These are phyloP conservation scores for Gentiana dahurica DNA, from an alignment of 257 asterid genomes.

Conservation along the genomic window DNA sequence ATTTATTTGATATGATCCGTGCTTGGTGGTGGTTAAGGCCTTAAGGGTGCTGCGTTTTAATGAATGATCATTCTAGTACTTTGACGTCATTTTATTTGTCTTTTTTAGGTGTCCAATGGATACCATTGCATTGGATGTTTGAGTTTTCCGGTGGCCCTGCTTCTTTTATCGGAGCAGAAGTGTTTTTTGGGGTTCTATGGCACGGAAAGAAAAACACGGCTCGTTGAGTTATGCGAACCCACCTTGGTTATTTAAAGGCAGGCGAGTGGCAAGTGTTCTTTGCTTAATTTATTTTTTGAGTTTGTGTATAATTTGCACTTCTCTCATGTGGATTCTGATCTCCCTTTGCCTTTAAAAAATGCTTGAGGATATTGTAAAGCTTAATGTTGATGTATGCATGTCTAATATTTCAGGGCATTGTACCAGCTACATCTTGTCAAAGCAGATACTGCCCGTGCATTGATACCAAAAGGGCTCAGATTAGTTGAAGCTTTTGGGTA, in stretches of 20 bases:
- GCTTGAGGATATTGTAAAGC: neutral
- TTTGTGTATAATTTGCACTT: neutral
- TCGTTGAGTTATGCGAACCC: slow-evolving; percentile 56
- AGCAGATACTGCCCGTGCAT: slow-evolving; percentile 86
- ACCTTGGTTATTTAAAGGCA: slow-evolving; percentile 95
- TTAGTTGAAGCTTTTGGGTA: slow-evolving; percentile 97
- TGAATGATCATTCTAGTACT: too few species aligned
- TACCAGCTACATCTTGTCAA: slow-evolving; percentile 97
- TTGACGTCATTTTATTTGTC: neutral
- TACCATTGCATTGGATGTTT: neutral
- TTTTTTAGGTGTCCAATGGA: neutral
- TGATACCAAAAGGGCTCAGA: slow-evolving; percentile 81
- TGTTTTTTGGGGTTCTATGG: slow-evolving; percentile 23
- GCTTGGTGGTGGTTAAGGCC: neutral
- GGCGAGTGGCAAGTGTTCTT: slow-evolving; percentile 37
- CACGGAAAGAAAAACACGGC: slow-evolving; percentile 27
- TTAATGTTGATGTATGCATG: neutral
- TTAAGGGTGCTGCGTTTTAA: too few species aligned
- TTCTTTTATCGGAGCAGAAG: slow-evolving; percentile 7
- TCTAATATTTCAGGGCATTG: slow-evolving; percentile 57
- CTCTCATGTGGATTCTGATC: neutral
- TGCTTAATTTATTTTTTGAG: too few species aligned
- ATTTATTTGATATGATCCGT: neutral
- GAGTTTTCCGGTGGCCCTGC: slow-evolving; percentile 1
- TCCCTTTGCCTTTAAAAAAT: neutral